Evolutionary conservation across 257 asterid genomes (phyloP).

Genomic region (Coffea eugenioides): DNA sequence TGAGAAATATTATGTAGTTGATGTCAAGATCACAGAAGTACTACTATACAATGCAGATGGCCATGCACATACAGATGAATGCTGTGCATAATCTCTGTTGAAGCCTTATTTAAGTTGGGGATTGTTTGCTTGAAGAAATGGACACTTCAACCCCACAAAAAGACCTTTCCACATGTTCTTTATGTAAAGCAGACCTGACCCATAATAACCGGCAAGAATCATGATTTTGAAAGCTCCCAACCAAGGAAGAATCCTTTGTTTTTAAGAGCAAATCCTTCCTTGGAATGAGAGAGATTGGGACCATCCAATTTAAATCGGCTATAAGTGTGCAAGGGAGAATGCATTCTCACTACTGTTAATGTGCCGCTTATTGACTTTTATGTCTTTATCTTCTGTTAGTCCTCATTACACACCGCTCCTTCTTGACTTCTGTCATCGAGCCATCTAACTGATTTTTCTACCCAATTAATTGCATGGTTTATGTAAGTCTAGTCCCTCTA

Average conservation of each 20-base stretch:
- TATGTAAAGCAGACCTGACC: conserved; percentile 44
- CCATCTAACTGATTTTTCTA: neutral
- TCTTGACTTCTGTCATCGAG: neutral
- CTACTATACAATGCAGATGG: neutral
- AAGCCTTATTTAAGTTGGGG: neutral
- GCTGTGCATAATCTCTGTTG: neutral
- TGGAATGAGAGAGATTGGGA: conserved; percentile 21
- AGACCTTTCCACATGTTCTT: conserved; percentile 27
- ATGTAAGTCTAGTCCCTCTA: too few species aligned
- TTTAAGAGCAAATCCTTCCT: conserved; percentile 26
- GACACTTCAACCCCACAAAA: conserved; percentile 30
- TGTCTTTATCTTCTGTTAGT: neutral
- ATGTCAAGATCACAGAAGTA: conserved; percentile 5
- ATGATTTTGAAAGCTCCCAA: conserved; percentile 33
- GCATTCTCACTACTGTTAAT: conserved; percentile 3
- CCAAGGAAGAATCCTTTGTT: conserved; percentile 44
- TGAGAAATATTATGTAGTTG: neutral
- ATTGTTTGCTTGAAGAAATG: conserved; percentile 15
- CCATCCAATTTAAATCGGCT: conserved; percentile 21
- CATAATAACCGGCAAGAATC: conserved; percentile 63
- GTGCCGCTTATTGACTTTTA: neutral
- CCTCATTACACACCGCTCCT: neutral
- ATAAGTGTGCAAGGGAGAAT: conserved; percentile 1
- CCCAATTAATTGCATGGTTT: neutral
- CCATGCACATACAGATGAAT: too few species aligned